Evolutionary conservation across 2,329 filamentous ascomycete genomes (phyloP), one percentile per base, ranked within the genome.

Genomic region (Rugonectria rugulosa): DNA sequence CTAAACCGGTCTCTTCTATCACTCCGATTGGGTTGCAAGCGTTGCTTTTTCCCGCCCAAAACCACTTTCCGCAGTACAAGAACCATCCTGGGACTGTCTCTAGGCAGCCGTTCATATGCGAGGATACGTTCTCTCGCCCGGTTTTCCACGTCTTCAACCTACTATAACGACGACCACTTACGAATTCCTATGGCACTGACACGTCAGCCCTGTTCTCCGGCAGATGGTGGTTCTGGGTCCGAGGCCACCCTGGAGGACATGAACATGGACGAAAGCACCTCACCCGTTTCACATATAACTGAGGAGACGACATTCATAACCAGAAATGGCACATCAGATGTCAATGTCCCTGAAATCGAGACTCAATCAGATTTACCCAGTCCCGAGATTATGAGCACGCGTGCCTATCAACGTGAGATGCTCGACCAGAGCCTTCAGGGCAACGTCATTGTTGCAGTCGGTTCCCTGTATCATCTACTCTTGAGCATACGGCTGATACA

Each of bases 381-480:
- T 14, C 49, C 63, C 7, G 56, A 53, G 17, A 61, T 70, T 34
- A 76, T 83, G 62, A 71, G 73, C 53, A 71, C 81, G 15, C 76
- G 89, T 41, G 83, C 81, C 1, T 94, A 93, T 65, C 90, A 94
- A 72, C 68, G 83, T 17, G 90, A 93, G 73, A 92, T 94, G 90
- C 79, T 90, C 48, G 81, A 88, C 55, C 81, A 84, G 66, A 91
- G 88, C 65, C 76, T 90, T 64, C 80, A 81, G 57, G 76, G 80
- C 41, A 93, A 92, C 68, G 83, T 88, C 26, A 91, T 93, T 62
- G 85, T 92, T 48, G 85, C 85, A 21, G 88, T 91, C 75, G 58
- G 79, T 72, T 27, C 20, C 19, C 19, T 2, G 14, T 11, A 4
- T 15, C 24, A 34, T 6, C 26, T 9, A 34, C 12, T 1, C 12